These are phyloP conservation scores for Debaryomycetaceae sp. DNA, from an alignment of 1,139 yeast species.

Conservation along the genomic window DNA sequence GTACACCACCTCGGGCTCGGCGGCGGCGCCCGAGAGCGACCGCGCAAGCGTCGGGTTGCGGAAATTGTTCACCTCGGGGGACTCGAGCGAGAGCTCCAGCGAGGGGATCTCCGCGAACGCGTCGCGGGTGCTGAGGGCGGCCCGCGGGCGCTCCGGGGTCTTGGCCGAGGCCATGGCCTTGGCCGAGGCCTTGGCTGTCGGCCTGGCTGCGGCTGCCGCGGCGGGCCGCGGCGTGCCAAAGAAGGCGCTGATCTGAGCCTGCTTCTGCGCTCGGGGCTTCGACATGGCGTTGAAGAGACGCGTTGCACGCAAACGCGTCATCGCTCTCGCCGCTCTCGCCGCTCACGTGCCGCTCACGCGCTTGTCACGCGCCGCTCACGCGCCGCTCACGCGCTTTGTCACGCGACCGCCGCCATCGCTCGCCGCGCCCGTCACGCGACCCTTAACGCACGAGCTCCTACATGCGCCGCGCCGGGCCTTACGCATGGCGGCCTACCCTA, in stretches of 20 bases:
- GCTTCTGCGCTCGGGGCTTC: constrained; percentile 12
- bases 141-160: constrained; percentile 17
- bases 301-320: no score
- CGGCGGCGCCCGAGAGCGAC: constrained; percentile 9
- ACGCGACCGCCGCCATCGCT: no score
- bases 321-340: no score
- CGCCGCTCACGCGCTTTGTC: no score
- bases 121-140: not conserved
- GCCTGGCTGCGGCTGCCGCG: not conserved
- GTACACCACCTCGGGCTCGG: constrained; percentile 10
- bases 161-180: constrained; percentile 6
- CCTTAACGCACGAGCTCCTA: no score
- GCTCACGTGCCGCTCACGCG: no score
- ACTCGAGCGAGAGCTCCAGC: constrained; percentile 27
- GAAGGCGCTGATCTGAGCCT: constrained; percentile 17
- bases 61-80: constrained; percentile 28
- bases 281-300: constrained; percentile 4
- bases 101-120: constrained; percentile 26
- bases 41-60: constrained; percentile 17
- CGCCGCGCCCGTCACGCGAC: no score
- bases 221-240: constrained; percentile 10
- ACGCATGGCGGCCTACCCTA: no score
- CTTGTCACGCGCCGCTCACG: no score
- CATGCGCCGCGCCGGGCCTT: no score
- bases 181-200: not conserved